Evolutionary conservation across 805 yeast genomes (phyloP).

Genomic region (Debaryomyces maramus): DNA sequence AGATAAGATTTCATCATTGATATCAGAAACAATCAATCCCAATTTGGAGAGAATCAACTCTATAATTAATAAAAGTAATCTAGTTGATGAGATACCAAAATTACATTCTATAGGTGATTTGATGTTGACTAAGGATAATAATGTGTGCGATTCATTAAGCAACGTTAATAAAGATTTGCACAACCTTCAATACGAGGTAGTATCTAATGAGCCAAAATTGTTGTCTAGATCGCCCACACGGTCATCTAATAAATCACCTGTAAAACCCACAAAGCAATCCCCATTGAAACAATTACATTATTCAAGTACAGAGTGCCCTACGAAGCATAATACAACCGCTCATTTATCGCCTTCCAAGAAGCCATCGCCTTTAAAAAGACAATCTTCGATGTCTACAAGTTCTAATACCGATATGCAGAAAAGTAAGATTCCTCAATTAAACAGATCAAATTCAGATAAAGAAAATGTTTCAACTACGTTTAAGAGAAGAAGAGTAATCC

Average conservation of each 20-base stretch:
- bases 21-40: slow-evolving; percentile 7
- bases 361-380: slow-evolving; percentile 6
- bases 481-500: slow-evolving; percentile 12
- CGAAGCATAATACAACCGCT: background rate
- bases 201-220: background rate
- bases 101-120: background rate
- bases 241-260: background rate
- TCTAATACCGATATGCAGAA: slow-evolving; percentile 1
- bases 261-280: background rate
- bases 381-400: background rate
- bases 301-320: background rate
- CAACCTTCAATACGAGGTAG: background rate
- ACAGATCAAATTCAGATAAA: background rate
- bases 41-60: slow-evolving; percentile 7
- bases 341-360: slow-evolving; percentile 6
- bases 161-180: background rate
- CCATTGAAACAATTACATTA: background rate
- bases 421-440: slow-evolving; percentile 3
- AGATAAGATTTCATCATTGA: slow-evolving; percentile 8
- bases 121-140: background rate
- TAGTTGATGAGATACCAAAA: background rate
- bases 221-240: background rate
- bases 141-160: background rate
- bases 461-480: slow-evolving; percentile 4
- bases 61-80: slow-evolving; percentile 1